Conservation (phyloP, 2,329 filamentous ascomycete species). For the Dactylellina cionopaga region DNA sequence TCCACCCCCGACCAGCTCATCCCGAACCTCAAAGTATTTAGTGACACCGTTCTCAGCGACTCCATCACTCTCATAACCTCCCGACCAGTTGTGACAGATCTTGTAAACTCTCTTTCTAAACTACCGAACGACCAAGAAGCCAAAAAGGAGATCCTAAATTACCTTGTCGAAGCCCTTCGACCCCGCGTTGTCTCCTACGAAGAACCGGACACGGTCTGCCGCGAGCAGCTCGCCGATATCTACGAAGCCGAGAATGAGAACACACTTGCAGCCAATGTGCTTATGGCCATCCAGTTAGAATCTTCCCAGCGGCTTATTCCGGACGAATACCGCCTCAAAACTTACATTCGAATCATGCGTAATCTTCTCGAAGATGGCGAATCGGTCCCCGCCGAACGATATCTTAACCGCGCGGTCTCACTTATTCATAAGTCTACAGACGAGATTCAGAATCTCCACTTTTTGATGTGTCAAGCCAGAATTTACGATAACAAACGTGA, state of each 20-base stretch:
- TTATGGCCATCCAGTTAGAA: slow-evolving; percentile 88
- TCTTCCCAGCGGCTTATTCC: slow-evolving; percentile 84
- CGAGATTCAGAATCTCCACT: slow-evolving; percentile 79
- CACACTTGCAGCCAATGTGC: slow-evolving; percentile 76
- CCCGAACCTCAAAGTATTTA: slow-evolving; percentile 74
- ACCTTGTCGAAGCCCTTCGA: slow-evolving; percentile 74
- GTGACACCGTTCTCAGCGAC: slow-evolving; percentile 74
- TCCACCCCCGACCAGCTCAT: slow-evolving; percentile 64
- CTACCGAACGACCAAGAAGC: slow-evolving; percentile 70
- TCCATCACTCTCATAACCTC: slow-evolving; percentile 79
- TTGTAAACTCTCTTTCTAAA: slow-evolving; percentile 71
- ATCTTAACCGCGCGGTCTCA: slow-evolving; percentile 95
- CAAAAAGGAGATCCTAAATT: slow-evolving; percentile 78
- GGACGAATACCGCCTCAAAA: slow-evolving; percentile 80
- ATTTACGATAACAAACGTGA: slow-evolving; percentile 90
- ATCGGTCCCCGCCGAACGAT: slow-evolving; percentile 81
- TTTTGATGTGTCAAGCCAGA: slow-evolving; percentile 88
- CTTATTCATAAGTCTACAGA: slow-evolving; percentile 82
- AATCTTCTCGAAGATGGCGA: slow-evolving; percentile 96
- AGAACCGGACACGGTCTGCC: slow-evolving; percentile 82
- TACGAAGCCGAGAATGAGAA: slow-evolving; percentile 87
- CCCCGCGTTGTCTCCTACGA: slow-evolving; percentile 78
- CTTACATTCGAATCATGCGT: slow-evolving; percentile 94
- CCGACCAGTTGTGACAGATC: slow-evolving; percentile 74
- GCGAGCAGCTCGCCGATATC: slow-evolving; percentile 82